Evolutionary conservation across 2,329 filamentous ascomycete genomes (phyloP).

Genomic region (Coniella vitis): DNA sequence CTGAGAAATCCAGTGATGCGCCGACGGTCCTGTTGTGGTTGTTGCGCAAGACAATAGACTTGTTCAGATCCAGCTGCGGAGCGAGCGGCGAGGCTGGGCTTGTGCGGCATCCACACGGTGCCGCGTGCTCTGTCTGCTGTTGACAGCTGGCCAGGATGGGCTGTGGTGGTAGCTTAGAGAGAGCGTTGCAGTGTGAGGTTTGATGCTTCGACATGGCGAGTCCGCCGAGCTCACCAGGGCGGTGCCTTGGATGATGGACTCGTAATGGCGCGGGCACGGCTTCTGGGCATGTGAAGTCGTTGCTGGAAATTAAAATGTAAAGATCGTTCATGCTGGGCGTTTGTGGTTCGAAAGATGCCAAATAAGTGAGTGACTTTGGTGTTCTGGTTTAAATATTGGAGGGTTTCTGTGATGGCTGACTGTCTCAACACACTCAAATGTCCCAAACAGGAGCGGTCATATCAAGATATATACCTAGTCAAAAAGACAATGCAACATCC

Average conservation of each 20-base stretch:
- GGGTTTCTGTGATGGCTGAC: no score
- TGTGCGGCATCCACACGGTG: constrained; percentile 1
- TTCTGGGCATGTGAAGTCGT: not conserved
- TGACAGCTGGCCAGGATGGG: not conserved
- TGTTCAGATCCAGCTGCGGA: no score
- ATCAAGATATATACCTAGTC: no score
- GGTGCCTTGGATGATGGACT: no score
- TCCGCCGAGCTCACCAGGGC: no score
- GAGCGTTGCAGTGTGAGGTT: not conserved
- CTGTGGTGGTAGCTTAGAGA: constrained; percentile 2
- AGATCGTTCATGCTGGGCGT: no score
- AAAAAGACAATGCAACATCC: no score
- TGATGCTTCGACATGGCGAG: not conserved
- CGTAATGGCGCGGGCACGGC: constrained; percentile 1
- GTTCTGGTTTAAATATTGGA: no score
- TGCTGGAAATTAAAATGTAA: not conserved
- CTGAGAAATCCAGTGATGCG: constrained; percentile 5
- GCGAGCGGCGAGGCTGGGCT: not conserved
- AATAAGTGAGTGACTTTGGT: no score
- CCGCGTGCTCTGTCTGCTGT: not conserved
- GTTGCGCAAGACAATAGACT: not conserved
- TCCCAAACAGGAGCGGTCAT: no score
- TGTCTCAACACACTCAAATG: no score
- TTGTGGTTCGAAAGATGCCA: not conserved
- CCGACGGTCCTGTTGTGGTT: not conserved